Conservation (phyloP, 371 early-diverging fungal genomes). For the Mucor indicus region DNA sequence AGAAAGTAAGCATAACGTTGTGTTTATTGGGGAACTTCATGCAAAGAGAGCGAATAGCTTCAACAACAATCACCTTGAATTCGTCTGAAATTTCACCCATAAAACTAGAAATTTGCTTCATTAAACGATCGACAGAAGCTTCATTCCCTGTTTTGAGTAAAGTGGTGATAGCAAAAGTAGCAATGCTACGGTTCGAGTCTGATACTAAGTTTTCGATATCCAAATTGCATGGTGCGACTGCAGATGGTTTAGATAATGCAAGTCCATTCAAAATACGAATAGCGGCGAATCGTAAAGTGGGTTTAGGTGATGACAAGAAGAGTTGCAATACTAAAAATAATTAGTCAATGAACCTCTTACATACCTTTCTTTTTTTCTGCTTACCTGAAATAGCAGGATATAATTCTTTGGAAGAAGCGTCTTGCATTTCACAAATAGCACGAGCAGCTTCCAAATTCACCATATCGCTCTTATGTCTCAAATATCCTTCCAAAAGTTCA, state of each 20-base stretch:
- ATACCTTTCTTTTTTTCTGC: conserved; percentile 31
- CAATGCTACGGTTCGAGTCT: conserved; percentile 94
- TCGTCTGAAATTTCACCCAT: conserved; percentile 98
- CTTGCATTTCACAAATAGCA: conserved; percentile 88
- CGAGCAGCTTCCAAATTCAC: conserved; percentile 97
- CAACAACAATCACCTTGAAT: conserved; percentile 97
- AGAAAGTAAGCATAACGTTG: conserved; percentile 86
- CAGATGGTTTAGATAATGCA: conserved; percentile 83
- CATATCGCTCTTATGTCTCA: conserved; percentile 95
- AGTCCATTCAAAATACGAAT: conserved; percentile 93
- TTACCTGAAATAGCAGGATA: conserved; percentile 83
- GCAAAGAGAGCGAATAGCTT: conserved; percentile 93
- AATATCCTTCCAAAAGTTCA: conserved; percentile 84
- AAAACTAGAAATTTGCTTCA: conserved; percentile 96
- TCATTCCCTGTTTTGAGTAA: conserved; percentile 98
- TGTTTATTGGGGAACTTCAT: conserved; percentile 98
- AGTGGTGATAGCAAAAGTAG: conserved; percentile 98
- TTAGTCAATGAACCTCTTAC: not conserved
- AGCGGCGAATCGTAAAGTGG: conserved; percentile 94
- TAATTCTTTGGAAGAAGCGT: conserved; percentile 81
- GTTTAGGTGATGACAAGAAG: conserved; percentile 89
- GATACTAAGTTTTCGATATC: conserved; percentile 97
- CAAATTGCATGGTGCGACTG: conserved; percentile 91
- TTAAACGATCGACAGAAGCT: conserved; percentile 93
- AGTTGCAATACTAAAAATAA: conserved; percentile 88